Base-by-base conservation (phyloP, 2,329 filamentous ascomycete species). In the Elsinoe necatrix region DNA sequence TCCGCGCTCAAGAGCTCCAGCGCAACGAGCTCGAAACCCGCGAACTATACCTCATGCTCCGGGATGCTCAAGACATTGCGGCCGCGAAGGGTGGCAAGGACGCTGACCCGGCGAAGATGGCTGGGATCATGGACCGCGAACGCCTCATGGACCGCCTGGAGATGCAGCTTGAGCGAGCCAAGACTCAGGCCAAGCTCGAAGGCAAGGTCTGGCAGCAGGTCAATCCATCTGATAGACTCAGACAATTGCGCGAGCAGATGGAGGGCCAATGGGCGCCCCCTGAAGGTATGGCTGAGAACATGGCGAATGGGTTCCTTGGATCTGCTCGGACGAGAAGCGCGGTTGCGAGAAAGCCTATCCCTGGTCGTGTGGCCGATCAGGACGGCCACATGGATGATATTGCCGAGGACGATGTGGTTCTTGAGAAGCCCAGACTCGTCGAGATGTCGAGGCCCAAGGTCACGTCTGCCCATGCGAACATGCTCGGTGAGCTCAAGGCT, bases 101-200 rank as follows among this genome's bases (percentile, higher is more conserved):
- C 50, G 79, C 83, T 39, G 86, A 93, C 67, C 83, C 88, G 21
- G 77, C 82, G 27, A 86, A 85, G 56, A 89, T 92, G 85, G 84
- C 90, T 68, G 93, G 93, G 61, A 97, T 98, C 60, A 77, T 98
- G 62, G 91, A 97, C 69, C 86, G 93, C 23, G 89, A 96, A 66
- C 84, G 81, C 66, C 83, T 98, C 63, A 95, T 98, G 87, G 88
- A 90, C 68, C 85, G 91, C 55, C 79, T 98, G 57, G 91, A 95
- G 71, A 95, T 89, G 77, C 93, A 97, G 72, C 82, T 98, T 41
- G 92, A 97, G 75, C 80, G 93, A 61, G 92, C 95, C 62, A 97
- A 97, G 80, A 97, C 93, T 0, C 91, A 97, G 68, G 95, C 89
- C 73, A 96, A 96, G 72, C 82, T 98, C 29, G 93, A 97, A 72